Base-by-base conservation (phyloP, 2,329 filamentous ascomycete species). In the Stagonosporopsis rhizophila region DNA sequence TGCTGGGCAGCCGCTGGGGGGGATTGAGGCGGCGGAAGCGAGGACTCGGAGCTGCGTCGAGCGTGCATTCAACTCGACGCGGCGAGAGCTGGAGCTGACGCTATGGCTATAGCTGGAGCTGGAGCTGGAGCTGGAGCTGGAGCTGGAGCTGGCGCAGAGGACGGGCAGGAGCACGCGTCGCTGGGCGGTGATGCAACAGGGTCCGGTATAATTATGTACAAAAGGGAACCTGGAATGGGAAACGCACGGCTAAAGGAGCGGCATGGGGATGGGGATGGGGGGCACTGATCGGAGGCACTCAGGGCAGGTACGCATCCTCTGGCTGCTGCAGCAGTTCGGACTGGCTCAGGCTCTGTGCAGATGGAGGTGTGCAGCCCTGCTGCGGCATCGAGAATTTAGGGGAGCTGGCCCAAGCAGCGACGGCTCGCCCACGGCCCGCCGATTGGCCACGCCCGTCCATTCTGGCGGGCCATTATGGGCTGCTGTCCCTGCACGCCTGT, bases 61-160 rank as follows among this genome's bases (percentile, higher is more conserved):
- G 72, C 69, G 74, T 69, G 75, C 74, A 77, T 77, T 71, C 74
- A 76, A 77, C 76, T 71, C 73, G 73, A 72, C 65, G 63, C 52
- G 64, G 66, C 64, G 63, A 62, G 41, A n/a, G 23, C 23, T 25
- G 4, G 23, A 25, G 23, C 23, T 25, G 23, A 8, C 6, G 23
- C 23, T 25, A 7, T 4, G 4, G 23, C 23, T 25, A 7, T 4
- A 25, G 23, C 23, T 25, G 23, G 23, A 25, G 23, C 23, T 30
- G 28, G 9, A 30, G 37, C 23, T 47, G 28, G 44, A n/a, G 23
- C 23, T 25, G 23, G 23, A 25, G 23, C 23, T 25, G 23, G 23
- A 25, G 23, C 23, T 30, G 28, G 9, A 30, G 37, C 23, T 47
- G 28, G 44, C n/a, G n/a, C n/a, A n/a, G n/a, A n/a, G n/a, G 38